Evolutionary conservation across 2,329 filamentous ascomycete species (phyloP).

Genomic region (Moelleriella libera): DNA sequence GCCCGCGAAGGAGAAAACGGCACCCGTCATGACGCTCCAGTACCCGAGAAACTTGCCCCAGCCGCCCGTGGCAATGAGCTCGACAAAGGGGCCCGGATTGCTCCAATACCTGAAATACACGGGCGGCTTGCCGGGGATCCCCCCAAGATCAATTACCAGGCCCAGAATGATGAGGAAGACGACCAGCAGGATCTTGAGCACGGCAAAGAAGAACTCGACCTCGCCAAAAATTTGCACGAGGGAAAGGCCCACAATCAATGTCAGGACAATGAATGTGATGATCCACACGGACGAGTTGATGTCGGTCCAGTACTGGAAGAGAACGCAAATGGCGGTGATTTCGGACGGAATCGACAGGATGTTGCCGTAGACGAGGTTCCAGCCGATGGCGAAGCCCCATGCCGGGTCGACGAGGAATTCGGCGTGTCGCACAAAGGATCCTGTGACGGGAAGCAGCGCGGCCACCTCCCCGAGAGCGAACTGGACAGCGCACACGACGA

Average conservation of each 20-base stretch:
- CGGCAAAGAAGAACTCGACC: constrained; percentile 37
- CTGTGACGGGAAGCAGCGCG: constrained; percentile 46
- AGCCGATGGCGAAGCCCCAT: constrained; percentile 39
- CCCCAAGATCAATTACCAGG: constrained; percentile 48
- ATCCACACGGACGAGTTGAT: constrained; percentile 38
- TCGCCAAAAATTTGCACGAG: constrained; percentile 47
- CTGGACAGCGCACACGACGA: constrained; percentile 42
- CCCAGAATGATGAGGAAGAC: constrained; percentile 48
- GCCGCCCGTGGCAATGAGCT: constrained; percentile 43
- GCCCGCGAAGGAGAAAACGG: constrained; percentile 57
- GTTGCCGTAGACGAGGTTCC: constrained; percentile 42
- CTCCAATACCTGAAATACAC: constrained; percentile 59
- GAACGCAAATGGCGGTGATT: constrained; percentile 46
- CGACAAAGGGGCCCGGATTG: constrained; percentile 51
- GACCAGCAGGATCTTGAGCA: constrained; percentile 45
- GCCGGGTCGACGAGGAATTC: constrained; percentile 48
- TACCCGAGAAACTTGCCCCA: constrained; percentile 55
- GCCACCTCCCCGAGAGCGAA: constrained; percentile 46
- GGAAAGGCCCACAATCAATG: constrained; percentile 42
- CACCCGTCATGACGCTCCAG: constrained; percentile 45
- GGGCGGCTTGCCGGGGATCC: constrained; percentile 39
- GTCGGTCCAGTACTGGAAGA: constrained; percentile 51
- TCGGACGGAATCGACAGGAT: constrained; percentile 41
- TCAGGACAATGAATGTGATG: constrained; percentile 30
- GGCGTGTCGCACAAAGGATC: constrained; percentile 45